Percentiles rank a stretch among this genome's conserved stretches.
phyloP scores from a whole-genome alignment of 2,329 filamentous ascomycete species.

The Microsporum canis region DNA sequence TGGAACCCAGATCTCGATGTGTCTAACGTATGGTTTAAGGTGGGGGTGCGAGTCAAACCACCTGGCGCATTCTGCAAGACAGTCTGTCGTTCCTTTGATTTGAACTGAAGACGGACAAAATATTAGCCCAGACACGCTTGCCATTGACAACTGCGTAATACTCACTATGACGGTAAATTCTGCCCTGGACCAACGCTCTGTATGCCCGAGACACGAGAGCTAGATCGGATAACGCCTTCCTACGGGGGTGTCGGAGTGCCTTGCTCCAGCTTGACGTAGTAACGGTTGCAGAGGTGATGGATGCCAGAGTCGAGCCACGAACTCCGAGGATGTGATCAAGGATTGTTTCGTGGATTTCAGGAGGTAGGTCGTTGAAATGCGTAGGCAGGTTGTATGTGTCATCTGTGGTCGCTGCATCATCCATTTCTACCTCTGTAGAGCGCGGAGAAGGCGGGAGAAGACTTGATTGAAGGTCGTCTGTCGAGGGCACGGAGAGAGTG shows the following conservation, averaged over 20 bases:
- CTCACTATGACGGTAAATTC: constrained; percentile 57
- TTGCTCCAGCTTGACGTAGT: constrained; percentile 7
- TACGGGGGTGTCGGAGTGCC: constrained; percentile 47
- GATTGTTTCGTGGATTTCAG: constrained; percentile 61
- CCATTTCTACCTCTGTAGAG: neutral
- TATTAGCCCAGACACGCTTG: neutral
- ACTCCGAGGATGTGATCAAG: constrained; percentile 61
- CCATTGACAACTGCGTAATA: neutral
- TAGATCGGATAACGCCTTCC: constrained; percentile 55
- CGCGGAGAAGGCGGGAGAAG: neutral
- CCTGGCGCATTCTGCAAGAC: constrained; percentile 46
- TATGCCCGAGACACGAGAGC: constrained; percentile 50
- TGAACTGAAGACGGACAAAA: constrained; percentile 41
- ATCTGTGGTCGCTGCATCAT: neutral
- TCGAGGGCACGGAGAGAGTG: neutral
- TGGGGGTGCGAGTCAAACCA: constrained; percentile 52
- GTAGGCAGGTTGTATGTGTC: neutral
- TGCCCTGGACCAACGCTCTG: constrained; percentile 57
- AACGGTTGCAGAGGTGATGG: constrained; percentile 3
- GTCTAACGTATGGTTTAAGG: constrained; percentile 54
- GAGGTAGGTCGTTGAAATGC: constrained; percentile 43
- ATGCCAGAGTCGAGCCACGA: constrained; percentile 41
- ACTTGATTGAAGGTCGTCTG: neutral
- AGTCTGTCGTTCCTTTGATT: constrained; percentile 58
- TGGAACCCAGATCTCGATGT: constrained; percentile 68